These are phyloP conservation scores for Pythium periplocum DNA, from an alignment of 352 stramenopile species.

Conservation along the genomic window DNA sequence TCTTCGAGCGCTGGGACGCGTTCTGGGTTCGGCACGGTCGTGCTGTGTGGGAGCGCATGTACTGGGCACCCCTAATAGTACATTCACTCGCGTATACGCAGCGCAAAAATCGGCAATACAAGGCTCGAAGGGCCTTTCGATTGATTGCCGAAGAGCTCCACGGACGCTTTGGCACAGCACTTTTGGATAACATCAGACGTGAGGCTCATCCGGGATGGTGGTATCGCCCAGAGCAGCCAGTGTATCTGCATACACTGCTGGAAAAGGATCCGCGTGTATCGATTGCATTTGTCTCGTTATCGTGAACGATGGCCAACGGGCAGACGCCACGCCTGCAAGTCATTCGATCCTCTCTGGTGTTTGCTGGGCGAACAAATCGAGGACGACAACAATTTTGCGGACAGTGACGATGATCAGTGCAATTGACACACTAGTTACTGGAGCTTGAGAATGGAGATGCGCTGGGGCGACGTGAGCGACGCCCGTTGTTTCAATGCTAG, in stretches of 20 bases:
- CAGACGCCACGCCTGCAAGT: constrained; percentile 5
- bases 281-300: constrained; percentile 14
- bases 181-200: constrained; percentile 3
- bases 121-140: constrained; percentile 25
- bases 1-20: constrained; percentile 46
- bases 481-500: constrained; percentile 52
- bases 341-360: constrained; percentile 11
- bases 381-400: background rate
- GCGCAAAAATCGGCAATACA: constrained; percentile 26
- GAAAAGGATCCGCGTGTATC: constrained; percentile 2
- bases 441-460: constrained; percentile 33
- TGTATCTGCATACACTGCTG: constrained; percentile 8
- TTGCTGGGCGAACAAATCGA: background rate
- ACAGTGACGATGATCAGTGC: too few relatives aligned
- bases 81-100: constrained; percentile 21
- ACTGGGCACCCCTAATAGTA: constrained; percentile 28
- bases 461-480: constrained; percentile 37
- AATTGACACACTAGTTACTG: too few relatives aligned
- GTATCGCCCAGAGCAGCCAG: constrained; percentile 11
- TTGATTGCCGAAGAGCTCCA: constrained; percentile 26
- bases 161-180: constrained; percentile 6
- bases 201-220: constrained; percentile 15
- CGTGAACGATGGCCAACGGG: constrained; percentile 16
- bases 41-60: constrained; percentile 43
- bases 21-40: constrained; percentile 37